Conservation (phyloP, 495 filamentous ascomycete species). For the Elaphomyces granulatus region DNA sequence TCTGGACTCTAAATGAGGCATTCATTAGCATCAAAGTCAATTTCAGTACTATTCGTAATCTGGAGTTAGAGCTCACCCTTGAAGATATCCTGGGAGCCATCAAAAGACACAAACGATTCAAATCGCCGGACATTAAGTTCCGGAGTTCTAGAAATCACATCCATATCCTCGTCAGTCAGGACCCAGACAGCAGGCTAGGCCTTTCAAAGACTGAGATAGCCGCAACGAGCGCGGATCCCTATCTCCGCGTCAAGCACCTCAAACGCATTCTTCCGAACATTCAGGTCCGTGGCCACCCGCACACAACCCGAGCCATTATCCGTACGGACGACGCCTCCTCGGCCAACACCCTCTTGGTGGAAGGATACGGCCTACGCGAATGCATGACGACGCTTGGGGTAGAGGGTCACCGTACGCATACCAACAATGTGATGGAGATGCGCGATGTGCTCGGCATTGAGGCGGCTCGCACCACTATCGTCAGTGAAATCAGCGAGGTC, state of each 20-base stretch:
- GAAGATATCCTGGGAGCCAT: conserved; percentile 60
- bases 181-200: conserved; percentile 36
- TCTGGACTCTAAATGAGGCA: conserved; percentile 59
- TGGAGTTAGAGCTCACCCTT: conserved; percentile 62
- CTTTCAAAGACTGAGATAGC: conserved; percentile 42
- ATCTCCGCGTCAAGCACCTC: conserved; percentile 67
- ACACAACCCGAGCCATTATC: conserved; percentile 77
- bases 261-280: conserved; percentile 69
- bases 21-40: conserved; percentile 68
- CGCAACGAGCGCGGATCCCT: conserved; percentile 47
- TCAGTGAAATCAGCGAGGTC: conserved; percentile 62
- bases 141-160: conserved; percentile 37
- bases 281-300: conserved; percentile 73
- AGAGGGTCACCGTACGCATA: conserved; percentile 51
- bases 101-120: conserved; percentile 61
- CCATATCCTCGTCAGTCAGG: conserved; percentile 41
- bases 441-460: conserved; percentile 93
- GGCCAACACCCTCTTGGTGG: conserved; percentile 61
- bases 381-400: conserved; percentile 92
- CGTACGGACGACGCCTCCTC: conserved; percentile 51
- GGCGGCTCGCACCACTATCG: conserved; percentile 74
- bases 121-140: conserved; percentile 41
- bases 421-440: conserved; percentile 87
- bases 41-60: conserved; percentile 52
- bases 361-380: conserved; percentile 77